phyloP scores from a whole-genome alignment of 225 moss, liverwort and hornwort genomes.

The Lunularia cruciata region DNA sequence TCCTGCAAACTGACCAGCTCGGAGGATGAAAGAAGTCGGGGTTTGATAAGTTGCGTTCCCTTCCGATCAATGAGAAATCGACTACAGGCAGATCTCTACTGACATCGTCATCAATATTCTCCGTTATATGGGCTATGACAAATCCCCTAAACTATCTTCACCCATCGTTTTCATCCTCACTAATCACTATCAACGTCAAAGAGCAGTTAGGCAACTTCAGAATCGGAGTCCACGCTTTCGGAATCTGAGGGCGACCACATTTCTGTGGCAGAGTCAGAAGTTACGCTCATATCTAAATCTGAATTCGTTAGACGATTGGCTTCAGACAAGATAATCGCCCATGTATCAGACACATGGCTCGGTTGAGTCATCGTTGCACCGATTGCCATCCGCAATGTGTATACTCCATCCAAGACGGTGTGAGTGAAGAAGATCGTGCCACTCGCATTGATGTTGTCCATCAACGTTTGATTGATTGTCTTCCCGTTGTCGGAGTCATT shows the following conservation, averaged over 20 bases:
- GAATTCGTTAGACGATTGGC: constrained; percentile 25
- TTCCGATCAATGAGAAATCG: too few species aligned
- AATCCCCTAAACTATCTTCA: too few species aligned
- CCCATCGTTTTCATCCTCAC: too few species aligned
- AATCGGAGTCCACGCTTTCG: neutral
- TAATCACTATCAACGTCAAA: too few species aligned
- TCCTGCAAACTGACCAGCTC: too few species aligned
- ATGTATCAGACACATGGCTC: constrained; percentile 63
- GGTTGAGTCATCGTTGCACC: constrained; percentile 60
- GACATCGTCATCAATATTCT: too few species aligned
- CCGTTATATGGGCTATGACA: too few species aligned
- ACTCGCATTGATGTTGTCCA: constrained; percentile 49
- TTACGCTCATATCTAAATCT: neutral
- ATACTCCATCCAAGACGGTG: constrained; percentile 57
- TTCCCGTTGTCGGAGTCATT: constrained; percentile 50
- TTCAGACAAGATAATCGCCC: constrained; percentile 55
- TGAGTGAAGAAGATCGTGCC: constrained; percentile 53
- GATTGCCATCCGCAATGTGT: constrained; percentile 59
- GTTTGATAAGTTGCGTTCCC: too few species aligned
- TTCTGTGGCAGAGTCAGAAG: neutral
- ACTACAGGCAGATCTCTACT: too few species aligned
- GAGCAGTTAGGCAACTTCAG: neutral
- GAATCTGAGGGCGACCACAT: neutral
- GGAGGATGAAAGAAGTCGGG: too few species aligned
- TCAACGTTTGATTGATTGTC: constrained; percentile 47